phyloP scores from a whole-genome alignment of 2,329 filamentous ascomycete genomes.

The Alternaria sp. region DNA sequence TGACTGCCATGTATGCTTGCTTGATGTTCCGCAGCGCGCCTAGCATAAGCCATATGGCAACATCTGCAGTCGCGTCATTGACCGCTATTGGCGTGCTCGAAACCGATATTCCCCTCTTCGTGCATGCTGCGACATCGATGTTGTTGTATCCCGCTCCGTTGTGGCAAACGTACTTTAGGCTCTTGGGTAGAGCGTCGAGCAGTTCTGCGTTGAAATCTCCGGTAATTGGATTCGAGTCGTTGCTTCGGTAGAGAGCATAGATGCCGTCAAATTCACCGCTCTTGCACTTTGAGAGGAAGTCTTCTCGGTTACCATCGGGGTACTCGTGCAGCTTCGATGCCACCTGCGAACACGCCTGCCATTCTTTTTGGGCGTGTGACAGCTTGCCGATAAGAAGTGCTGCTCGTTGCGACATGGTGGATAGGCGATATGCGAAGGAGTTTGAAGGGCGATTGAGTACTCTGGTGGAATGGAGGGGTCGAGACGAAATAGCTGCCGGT shows the following conservation, averaged over 20 bases:
- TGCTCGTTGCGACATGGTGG: slow-evolving; percentile 40
- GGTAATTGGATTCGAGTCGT: slow-evolving; percentile 59
- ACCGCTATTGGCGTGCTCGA: slow-evolving; percentile 57
- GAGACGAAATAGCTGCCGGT: not conserved
- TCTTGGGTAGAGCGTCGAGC: slow-evolving; percentile 49
- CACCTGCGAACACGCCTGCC: slow-evolving; percentile 48
- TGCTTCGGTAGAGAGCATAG: slow-evolving; percentile 64
- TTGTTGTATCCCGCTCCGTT: slow-evolving; percentile 67
- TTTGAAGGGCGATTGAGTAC: not conserved
- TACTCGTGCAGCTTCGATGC: slow-evolving; percentile 57
- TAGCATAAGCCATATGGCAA: slow-evolving; percentile 59
- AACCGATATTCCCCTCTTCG: slow-evolving; percentile 53
- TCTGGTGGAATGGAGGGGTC: not conserved
- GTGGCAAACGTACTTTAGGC: slow-evolving; percentile 54
- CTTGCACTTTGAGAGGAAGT: slow-evolving; percentile 63
- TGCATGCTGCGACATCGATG: slow-evolving; percentile 62
- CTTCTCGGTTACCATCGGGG: slow-evolving; percentile 58
- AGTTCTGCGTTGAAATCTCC: slow-evolving; percentile 56
- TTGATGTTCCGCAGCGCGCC: slow-evolving; percentile 59
- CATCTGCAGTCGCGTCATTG: slow-evolving; percentile 59
- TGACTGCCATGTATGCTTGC: slow-evolving; percentile 54
- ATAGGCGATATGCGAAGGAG: not conserved
- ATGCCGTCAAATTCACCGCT: slow-evolving; percentile 63
- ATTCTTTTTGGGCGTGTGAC: slow-evolving; percentile 54
- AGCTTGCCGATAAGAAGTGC: slow-evolving; percentile 56